These are phyloP conservation scores for Entomortierella lignicola DNA, from an alignment of 192 early-diverging fungal species.

Conservation along the genomic window DNA sequence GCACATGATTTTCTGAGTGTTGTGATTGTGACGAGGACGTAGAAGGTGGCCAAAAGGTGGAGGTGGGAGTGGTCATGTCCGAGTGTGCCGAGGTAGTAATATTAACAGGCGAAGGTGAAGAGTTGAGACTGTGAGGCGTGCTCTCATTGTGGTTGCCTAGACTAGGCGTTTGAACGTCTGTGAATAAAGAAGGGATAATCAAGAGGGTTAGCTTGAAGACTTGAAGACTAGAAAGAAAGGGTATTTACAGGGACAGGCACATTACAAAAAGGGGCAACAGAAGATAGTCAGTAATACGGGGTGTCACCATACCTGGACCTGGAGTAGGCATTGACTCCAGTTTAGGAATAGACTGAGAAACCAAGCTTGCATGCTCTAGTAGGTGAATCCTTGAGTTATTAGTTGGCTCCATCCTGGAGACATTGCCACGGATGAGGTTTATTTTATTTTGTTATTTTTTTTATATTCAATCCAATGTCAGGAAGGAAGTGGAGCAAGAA, in stretches of 20 bases:
- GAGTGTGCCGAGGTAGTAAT: not conserved
- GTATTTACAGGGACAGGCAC: too few species aligned
- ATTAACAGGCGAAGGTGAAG: not conserved
- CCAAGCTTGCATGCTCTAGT: not conserved
- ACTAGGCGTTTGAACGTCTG: not conserved
- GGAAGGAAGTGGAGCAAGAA: not conserved
- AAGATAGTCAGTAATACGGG: not conserved
- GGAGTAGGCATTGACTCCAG: not conserved
- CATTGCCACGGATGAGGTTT: not conserved
- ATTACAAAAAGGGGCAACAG: not conserved
- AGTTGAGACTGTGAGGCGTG: not conserved
- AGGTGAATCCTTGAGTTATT: slow-evolving; percentile 1
- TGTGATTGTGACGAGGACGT: slow-evolving; percentile 7
- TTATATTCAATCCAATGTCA: not conserved
- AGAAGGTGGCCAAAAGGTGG: too few species aligned
- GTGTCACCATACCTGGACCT: not conserved
- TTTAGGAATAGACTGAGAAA: not conserved
- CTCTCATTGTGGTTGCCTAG: not conserved
- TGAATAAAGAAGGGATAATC: too few species aligned
- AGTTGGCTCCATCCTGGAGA: slow-evolving; percentile 16
- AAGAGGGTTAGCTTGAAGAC: too few species aligned
- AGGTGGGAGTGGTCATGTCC: not conserved
- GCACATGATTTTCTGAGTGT: not conserved
- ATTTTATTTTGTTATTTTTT: too few species aligned
- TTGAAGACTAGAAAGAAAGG: too few species aligned